These are phyloP conservation scores for Talaromyces stipitatus DNA, from an alignment of 495 filamentous ascomycete species.

Conservation along the genomic window DNA sequence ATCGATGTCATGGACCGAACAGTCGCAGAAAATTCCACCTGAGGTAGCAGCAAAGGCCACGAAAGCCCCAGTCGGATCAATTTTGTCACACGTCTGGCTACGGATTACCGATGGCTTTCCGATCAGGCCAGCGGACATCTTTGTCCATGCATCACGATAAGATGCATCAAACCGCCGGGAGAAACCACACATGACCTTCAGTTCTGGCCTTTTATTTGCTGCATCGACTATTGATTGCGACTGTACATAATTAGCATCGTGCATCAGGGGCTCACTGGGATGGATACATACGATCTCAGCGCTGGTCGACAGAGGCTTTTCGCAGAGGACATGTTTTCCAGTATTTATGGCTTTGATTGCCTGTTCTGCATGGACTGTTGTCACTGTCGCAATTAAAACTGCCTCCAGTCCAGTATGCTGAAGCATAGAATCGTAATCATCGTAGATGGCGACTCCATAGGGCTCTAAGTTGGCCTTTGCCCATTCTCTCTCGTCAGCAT, in stretches of 20 bases:
- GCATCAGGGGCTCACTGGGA: not conserved
- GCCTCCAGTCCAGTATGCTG: constrained; percentile 45
- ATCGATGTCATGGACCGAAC: constrained; percentile 52
- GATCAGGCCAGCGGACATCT: constrained; percentile 39
- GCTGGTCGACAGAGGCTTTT: constrained; percentile 46
- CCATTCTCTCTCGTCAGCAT: not conserved
- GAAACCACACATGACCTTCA: constrained; percentile 55
- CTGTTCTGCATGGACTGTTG: constrained; percentile 49
- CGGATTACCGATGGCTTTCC: constrained; percentile 45
- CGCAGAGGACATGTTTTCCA: constrained; percentile 48
- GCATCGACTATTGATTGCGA: constrained; percentile 45
- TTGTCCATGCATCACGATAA: constrained; percentile 43
- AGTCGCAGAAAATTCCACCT: constrained; percentile 57
- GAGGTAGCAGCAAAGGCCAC: constrained; percentile 47
- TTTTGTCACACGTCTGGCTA: constrained; percentile 50
- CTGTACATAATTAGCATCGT: constrained; percentile 13
- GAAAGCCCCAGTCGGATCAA: constrained; percentile 48
- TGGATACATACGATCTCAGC: constrained; percentile 40
- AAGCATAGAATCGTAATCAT: constrained; percentile 51
- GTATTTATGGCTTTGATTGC: constrained; percentile 48
- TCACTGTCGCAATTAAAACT: constrained; percentile 44
- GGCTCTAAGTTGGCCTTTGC: not conserved
- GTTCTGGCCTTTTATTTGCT: constrained; percentile 38
- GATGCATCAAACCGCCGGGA: constrained; percentile 50
- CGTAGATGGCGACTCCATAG: not conserved